Percentiles rank a stretch among this genome's conserved stretches.
Evolutionary conservation across 164 flowering plant genomes (phyloP).

Genomic region (Magnolia officinalis): DNA sequence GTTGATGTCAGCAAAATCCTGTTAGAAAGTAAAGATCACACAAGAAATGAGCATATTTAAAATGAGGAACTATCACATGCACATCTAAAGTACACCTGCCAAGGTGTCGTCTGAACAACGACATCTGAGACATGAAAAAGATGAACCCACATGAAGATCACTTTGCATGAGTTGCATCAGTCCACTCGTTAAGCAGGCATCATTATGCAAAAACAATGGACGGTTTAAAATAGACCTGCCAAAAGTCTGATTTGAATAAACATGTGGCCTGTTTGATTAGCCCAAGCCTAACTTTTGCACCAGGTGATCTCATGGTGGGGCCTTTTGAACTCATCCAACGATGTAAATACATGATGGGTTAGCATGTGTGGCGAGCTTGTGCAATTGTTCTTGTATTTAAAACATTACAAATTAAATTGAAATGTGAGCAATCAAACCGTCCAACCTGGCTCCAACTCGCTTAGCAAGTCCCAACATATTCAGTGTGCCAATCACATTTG

Average conservation of each 20-base stretch:
- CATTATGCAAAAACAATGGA: too few relatives aligned
- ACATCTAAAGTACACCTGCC: background rate
- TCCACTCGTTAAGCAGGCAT: too few relatives aligned
- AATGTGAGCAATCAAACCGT: background rate
- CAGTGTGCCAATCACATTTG: slow-evolving; percentile 95
- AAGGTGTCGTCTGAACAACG: background rate
- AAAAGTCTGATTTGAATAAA: background rate
- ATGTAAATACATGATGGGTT: background rate
- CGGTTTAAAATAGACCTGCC: background rate
- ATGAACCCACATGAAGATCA: background rate
- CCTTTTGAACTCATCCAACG: background rate
- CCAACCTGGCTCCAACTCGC: slow-evolving; percentile 94
- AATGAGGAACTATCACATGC: background rate
- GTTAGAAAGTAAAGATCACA: slow-evolving; percentile 7
- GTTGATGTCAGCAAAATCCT: slow-evolving; percentile 95
- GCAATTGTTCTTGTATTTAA: background rate
- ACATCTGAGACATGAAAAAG: background rate
- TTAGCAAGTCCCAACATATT: slow-evolving; percentile 99
- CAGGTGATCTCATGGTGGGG: background rate
- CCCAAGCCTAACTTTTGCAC: background rate
- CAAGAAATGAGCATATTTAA: background rate
- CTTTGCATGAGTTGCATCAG: background rate
- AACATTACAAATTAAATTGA: background rate
- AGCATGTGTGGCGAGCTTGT: background rate
- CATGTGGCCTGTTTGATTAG: background rate